Evolutionary conservation across 2,329 filamentous ascomycete genomes (phyloP), one percentile per base, ranked within the genome.

Genomic region (Aspergillus novofumigatus): DNA sequence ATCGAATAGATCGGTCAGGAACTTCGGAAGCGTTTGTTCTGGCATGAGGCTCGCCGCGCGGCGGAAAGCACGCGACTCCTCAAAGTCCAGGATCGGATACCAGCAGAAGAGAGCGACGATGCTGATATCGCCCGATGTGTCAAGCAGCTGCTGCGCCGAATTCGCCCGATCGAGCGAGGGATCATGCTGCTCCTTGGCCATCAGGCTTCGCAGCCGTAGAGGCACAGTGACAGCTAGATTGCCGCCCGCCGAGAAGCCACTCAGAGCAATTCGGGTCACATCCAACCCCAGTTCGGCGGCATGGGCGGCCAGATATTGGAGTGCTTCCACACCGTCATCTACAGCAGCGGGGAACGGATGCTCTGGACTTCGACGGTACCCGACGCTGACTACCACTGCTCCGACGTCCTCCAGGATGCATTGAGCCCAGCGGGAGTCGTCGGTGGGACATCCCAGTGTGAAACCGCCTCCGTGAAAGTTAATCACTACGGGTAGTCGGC

Each of bases 381-480:
- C 81, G 55, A 87, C 85, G 58, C 79, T 82, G 55, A 86, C 81
- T 21, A 86, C 80, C 4, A 87, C 80, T 3, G 84, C 84, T 49
- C 77, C 77, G 14, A 82, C 78, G 56, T 85, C 74, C 2, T 81
- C 66, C n/a, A 85, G 75, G 2, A 86, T 81, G 6, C 78, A 77
- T 25, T 76, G 75, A 45, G 81, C 80, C 84, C 84, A 87, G 56
- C 83, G 78, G 48, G 79, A 78, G 71, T 88, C 85, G 65, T 88
- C 85, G 17, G 80, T 81, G 7, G 84, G 79, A 4, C 75, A 78
- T 4, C 85, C 85, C 5, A 87, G 69, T 0, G 81, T 84, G 68
- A 87, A 87, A 1, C 85, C 85, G 47, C 85, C 85, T 17, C 85
- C 84, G 60, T 87, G 85, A 63, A 86, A 86, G 65, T 86, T 86